Evolutionary conservation across 1,284 basidiomycete species (phyloP), one percentile per base, ranked within the genome.

Genomic region (Cryptococcus floricola): DNA sequence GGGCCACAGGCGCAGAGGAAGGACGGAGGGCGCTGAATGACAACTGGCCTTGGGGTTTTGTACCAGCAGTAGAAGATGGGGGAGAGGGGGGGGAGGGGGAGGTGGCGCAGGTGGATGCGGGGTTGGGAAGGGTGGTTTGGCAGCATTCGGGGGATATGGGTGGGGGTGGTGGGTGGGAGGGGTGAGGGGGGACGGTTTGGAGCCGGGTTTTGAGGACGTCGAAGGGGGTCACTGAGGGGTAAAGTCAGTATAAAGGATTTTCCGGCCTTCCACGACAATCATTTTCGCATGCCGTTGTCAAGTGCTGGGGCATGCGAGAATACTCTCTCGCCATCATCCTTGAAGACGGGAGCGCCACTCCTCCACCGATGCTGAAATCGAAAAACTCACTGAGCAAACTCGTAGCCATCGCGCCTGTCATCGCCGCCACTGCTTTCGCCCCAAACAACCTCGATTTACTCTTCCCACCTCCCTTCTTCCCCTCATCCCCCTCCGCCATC

Each of bases 131-230:
- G 18, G 42, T 44, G 18, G 18, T 44, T 25, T 44, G 42, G n/a
- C 42, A 44, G 18, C 42, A 44, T 12, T 44, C 34, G 12, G 45
- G 31, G 25, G 19, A 31, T 25, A 28, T 27, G 23, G 27, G 27
- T 4, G 27, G 13, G 18, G 34, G 25, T 8, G 41, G 25, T 3
- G 31, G 34, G n/a, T n/a, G 49, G 18, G 31, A 16, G 37, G 66
- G 59, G 34, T 61, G 58, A 1, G 77, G 76, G 57, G 64, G 70
- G 3, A 73, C 69, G 2, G 77, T 77, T 54, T 78, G 77, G 28
- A 78, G 55, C 27, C 77, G 62, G 6, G 77, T 78, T 54, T 78
- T 78, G 52, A 78, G 67, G 12, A 78, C 77, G 57, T 78, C 77
- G 49, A 78, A 78, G 0, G 77, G 77, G 1, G 77, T 77, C 77